Evolutionary conservation across 345 rosid genomes (phyloP), one percentile per base, ranked within the genome.

Genomic region (Isatis tinctoria): DNA sequence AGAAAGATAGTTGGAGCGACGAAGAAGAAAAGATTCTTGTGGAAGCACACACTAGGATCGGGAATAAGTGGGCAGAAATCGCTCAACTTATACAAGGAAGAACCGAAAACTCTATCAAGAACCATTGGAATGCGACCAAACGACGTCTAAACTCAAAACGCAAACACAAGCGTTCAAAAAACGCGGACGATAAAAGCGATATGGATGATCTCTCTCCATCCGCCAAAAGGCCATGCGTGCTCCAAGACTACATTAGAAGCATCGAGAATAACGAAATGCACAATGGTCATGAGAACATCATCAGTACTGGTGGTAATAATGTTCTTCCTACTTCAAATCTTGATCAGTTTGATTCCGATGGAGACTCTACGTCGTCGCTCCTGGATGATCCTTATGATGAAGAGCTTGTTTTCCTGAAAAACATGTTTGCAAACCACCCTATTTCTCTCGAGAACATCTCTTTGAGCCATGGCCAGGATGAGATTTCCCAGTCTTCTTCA

Each of bases 41-140:
- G 33, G 89, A 83, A 70, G 87, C 94, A 39, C 98, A 93, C 74
- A 78, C 67, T 1, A 88, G 79, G 18, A 80, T 91, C 12, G 97
- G 98, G 24, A 93, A 93, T 78, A 79, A 85, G 44, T 93, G 97
- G 98, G 98, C 97, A 2, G 97, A 89, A 83, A 93, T 93, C 3
- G 96, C 96, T 0, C 91, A 89, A 73, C 62, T 71, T 37, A 88
- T 93, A 52, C 93, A 85, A 2, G 96, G 97, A 65, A 80, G 98
- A 66, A 89, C 91, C 3, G 98, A 93, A 73, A 93, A 93, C 62
- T 66, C 97, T 10, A 89, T 93, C 45, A 93, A 93, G 81, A 93
- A 93, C 66, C 98, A 93, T 52, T 91, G 98, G 97, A 93, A 93
- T 43, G 96, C 98, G 2, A 91, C 98, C 0, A 91, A 83, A 59